A percentile compares a stretch with the other conserved stretches of the same genome.
Conservation (phyloP, 257 asterid genomes). For the Capsicum rhomboideum region DNA sequence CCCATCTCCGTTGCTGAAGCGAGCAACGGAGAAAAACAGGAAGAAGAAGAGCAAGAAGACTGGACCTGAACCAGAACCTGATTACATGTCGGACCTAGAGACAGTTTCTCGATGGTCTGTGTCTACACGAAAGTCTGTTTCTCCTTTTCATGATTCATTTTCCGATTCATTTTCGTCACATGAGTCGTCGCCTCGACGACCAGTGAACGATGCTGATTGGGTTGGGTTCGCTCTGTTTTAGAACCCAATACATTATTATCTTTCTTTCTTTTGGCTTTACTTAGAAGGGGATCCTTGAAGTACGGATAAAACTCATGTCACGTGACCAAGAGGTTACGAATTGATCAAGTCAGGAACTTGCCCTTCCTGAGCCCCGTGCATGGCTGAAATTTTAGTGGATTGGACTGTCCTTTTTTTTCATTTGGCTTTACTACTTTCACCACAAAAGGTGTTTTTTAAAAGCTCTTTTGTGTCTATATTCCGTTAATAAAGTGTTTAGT, state of each 20-base stretch:
- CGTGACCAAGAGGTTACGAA: too few relatives aligned
- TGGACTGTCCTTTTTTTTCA: too few relatives aligned
- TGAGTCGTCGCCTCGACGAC: conserved; percentile 28
- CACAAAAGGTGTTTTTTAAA: not conserved
- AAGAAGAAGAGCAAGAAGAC: not conserved
- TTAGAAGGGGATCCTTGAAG: too few relatives aligned
- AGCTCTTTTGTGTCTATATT: too few relatives aligned
- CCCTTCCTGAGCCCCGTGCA: too few relatives aligned
- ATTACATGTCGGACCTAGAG: conserved; percentile 39
- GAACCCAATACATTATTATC: not conserved
- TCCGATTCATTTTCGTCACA: conserved; percentile 26
- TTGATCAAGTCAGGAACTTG: too few relatives aligned
- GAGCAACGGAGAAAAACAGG: conserved; percentile 12
- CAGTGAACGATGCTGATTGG: conserved; percentile 36
- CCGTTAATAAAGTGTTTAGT: too few relatives aligned
- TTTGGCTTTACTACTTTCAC: not conserved
- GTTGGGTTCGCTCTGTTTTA: conserved; percentile 45
- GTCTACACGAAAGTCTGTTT: conserved; percentile 39
- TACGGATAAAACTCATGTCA: too few relatives aligned
- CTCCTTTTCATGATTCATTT: conserved; percentile 21
- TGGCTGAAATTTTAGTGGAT: too few relatives aligned
- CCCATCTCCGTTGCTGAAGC: conserved; percentile 31
- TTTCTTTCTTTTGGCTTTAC: not conserved
- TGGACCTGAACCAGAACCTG: conserved; percentile 4
- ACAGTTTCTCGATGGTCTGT: conserved; percentile 30